These are phyloP conservation scores for Sistotremastrum niveocremeum DNA, from an alignment of 768 basidiomycete genomes.

Conservation along the genomic window DNA sequence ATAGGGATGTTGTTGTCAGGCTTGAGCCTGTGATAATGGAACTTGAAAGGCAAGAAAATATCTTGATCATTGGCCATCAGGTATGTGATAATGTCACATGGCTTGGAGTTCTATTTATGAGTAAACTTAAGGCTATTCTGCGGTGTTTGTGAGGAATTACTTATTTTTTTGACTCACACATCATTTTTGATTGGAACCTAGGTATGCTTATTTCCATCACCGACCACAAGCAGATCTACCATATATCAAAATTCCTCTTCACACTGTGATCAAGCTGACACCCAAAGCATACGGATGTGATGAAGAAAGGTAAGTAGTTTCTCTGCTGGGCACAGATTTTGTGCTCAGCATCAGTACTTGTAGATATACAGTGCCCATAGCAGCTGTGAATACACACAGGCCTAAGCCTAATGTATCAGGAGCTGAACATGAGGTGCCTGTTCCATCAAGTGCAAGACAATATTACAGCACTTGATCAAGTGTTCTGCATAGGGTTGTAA, in stretches of 20 bases:
- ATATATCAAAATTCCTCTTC: conserved; percentile 93
- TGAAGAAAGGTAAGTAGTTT: conserved; percentile 60
- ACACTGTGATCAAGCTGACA: conserved; percentile 96
- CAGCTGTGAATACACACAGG: conserved; percentile 89
- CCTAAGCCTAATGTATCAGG: conserved; percentile 29
- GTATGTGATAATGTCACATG: conserved; percentile 17
- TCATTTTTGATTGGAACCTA: conserved; percentile 15
- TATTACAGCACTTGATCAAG: conserved; percentile 13
- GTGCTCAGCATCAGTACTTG: neutral
- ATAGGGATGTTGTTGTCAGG: conserved; percentile 90
- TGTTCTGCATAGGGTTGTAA: too few species aligned
- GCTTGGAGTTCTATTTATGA: conserved; percentile 1
- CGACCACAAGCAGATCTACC: conserved; percentile 87
- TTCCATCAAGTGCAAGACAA: conserved; percentile 18
- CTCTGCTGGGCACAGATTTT: neutral
- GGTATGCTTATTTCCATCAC: conserved; percentile 95
- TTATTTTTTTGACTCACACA: conserved; percentile 30
- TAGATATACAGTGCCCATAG: conserved; percentile 82
- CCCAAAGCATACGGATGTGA: conserved; percentile 98
- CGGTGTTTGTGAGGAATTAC: conserved; percentile 33
- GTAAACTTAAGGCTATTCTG: conserved; percentile 44
- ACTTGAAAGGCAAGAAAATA: conserved; percentile 93
- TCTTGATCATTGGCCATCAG: conserved; percentile 94
- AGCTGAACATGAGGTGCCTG: conserved; percentile 11
- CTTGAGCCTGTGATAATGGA: conserved; percentile 99